A percentile compares a stretch with the other conserved stretches of the same genome.
Evolutionary conservation across 2,329 filamentous ascomycete species (phyloP).

Genomic region (Trichoderma sp.): DNA sequence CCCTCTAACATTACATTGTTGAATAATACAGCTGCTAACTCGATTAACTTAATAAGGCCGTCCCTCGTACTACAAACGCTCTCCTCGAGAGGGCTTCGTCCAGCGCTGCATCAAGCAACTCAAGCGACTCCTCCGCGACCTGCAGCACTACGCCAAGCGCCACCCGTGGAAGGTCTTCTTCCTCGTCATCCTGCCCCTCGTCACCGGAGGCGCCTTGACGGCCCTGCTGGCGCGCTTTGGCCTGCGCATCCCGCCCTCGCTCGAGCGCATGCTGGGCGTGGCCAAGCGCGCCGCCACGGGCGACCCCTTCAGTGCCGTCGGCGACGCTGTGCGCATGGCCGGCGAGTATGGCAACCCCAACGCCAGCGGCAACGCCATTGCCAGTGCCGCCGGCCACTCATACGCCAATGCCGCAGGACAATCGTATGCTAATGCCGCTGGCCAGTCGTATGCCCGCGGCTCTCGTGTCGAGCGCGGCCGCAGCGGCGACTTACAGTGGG

Average conservation of each 20-base stretch:
- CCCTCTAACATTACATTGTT: too few relatives aligned
- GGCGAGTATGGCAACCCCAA: slow-evolving; percentile 31
- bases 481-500: slow-evolving; percentile 40
- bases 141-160: slow-evolving; percentile 75
- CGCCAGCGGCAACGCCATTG: neutral
- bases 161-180: slow-evolving; percentile 87
- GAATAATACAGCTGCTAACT: too few relatives aligned
- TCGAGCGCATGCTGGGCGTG: slow-evolving; percentile 59
- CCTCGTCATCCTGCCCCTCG: slow-evolving; percentile 80
- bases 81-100: slow-evolving; percentile 77
- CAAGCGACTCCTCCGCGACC: slow-evolving; percentile 74
- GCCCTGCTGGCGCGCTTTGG: slow-evolving; percentile 78
- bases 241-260: slow-evolving; percentile 65
- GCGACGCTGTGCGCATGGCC: slow-evolving; percentile 57
- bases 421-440: neutral
- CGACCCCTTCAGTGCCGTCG: slow-evolving; percentile 49
- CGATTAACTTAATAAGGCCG: slow-evolving; percentile 38
- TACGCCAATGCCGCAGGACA: neutral
- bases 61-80: slow-evolving; percentile 72
- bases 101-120: slow-evolving; percentile 71
- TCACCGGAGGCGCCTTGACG: slow-evolving; percentile 78
- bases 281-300: slow-evolving; percentile 50
- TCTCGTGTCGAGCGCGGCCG: slow-evolving; percentile 36
- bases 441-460: slow-evolving; percentile 14
- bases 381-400: neutral